phyloP scores from a whole-genome alignment of 305 asterid genomes.

The Fraxinus nigra region DNA sequence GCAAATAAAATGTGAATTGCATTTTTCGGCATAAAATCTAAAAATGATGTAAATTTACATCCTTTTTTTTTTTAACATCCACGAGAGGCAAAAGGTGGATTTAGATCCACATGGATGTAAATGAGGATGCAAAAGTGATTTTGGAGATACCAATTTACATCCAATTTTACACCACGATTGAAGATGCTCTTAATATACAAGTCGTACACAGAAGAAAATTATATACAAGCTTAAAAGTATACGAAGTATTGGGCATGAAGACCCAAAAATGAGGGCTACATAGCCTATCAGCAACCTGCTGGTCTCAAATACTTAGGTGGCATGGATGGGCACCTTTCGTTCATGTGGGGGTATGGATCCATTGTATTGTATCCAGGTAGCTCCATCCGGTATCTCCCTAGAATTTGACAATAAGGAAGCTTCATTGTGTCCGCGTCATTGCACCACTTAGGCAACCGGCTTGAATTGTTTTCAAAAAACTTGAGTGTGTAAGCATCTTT shows the following conservation, averaged over 20 bases:
- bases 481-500: slow-evolving; percentile 47
- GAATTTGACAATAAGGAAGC: slow-evolving; percentile 74
- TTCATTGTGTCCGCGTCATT: slow-evolving; percentile 43
- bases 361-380: slow-evolving; percentile 76
- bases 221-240: slow-evolving; percentile 18
- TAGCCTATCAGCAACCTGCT: slow-evolving; percentile 47
- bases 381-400: slow-evolving; percentile 82
- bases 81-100: not conserved
- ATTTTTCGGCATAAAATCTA: not conserved
- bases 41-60: not conserved
- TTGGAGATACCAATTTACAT: not conserved
- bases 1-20: not conserved
- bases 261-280: not conserved
- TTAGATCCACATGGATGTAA: not conserved
- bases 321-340: slow-evolving; percentile 82
- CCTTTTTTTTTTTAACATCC: too few relatives aligned
- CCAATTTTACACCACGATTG: not conserved
- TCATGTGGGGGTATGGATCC: slow-evolving; percentile 78
- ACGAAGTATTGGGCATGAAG: not conserved
- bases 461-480: slow-evolving; percentile 39
- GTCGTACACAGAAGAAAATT: not conserved
- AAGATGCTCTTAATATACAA: slow-evolving; percentile 1
- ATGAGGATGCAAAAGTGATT: not conserved
- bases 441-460: slow-evolving; percentile 53
- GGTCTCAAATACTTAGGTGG: slow-evolving; percentile 70